These are phyloP conservation scores for Metschnikowia continentalis DNA, from an alignment of 805 yeast species.

Conservation along the genomic window DNA sequence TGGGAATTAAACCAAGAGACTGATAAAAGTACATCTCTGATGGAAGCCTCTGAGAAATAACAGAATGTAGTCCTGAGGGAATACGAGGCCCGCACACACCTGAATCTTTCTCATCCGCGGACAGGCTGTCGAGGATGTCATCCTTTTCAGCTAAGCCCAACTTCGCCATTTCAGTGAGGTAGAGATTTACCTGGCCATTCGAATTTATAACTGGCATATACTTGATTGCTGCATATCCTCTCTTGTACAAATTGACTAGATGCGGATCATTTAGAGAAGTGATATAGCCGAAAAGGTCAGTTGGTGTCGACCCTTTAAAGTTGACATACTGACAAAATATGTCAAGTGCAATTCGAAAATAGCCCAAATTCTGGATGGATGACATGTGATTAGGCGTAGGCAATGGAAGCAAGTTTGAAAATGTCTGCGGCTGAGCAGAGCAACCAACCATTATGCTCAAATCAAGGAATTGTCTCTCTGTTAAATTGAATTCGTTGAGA, in stretches of 20 bases:
- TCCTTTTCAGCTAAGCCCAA: conserved; percentile 22
- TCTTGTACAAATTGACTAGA: conserved; percentile 50
- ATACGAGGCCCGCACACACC: conserved; percentile 26
- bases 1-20: conserved; percentile 67
- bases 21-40: conserved; percentile 80
- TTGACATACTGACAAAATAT: conserved; percentile 32
- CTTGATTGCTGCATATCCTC: conserved; percentile 64
- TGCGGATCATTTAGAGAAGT: conserved; percentile 44
- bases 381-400: conserved; percentile 39
- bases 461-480: conserved; percentile 69
- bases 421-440: conserved; percentile 61
- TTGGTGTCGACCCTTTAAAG: conserved; percentile 22
- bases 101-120: neutral
- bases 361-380: conserved; percentile 38
- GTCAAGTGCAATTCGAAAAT: conserved; percentile 39
- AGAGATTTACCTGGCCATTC: conserved; percentile 66
- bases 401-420: conserved; percentile 48
- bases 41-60: conserved; percentile 80
- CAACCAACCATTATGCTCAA: conserved; percentile 77
- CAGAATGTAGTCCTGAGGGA: conserved; percentile 78
- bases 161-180: conserved; percentile 39
- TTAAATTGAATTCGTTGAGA: conserved; percentile 54
- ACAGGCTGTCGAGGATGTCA: conserved; percentile 3
- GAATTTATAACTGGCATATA: conserved; percentile 69
- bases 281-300: conserved; percentile 43